Evolutionary conservation across 208 protist species (phyloP), one percentile per base, ranked within the genome.

Genomic region (Leishmania martiniquensis): DNA sequence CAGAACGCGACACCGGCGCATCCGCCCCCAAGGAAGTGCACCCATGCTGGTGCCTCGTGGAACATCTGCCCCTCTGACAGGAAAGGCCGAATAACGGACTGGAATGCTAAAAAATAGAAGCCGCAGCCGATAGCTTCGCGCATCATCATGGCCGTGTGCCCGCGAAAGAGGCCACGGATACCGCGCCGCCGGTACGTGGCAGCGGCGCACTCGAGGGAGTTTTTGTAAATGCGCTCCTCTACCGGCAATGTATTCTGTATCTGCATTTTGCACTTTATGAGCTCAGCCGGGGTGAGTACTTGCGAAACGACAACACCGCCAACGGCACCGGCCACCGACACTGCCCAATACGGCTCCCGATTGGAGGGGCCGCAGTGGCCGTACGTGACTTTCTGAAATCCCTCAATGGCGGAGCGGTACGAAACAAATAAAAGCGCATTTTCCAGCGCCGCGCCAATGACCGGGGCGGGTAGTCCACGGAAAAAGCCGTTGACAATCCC

Each of bases 221-320:
- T 95, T 65, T 89, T 94, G 78, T 95, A 98, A 42, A 92, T 77
- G 25, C 93, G 83, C 54, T 93, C 87, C 4, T 83, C 84, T 1
- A 86, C 80, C 1, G 95, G 93, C 2, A 97, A 76, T 2, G 93
- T 97, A 63, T 98, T 96, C 69, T 98, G 96, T 32, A 98, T 89
- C 79, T 98, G 96, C 93, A 98, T 94, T 72, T 91, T 89, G 77
- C 94, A 98, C 85, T 98, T 98, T 52, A 98, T 89, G 17, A 97
- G 82, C 78, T 98, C 94, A 42, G 95, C 89, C 13, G 96, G 96
- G 2, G 96, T 98, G n/a, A 98, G 79, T 32, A 91, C 87, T 55
- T 92, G 86, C 22, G 91, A 90, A n/a, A 96, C 93, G 3, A 93
- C 89, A 52, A 97, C 77, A 45, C 94, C 94, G 44, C 91, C 90